These are phyloP conservation scores for Citrus sp. DNA, from an alignment of 345 rosid species.

Conservation along the genomic window DNA sequence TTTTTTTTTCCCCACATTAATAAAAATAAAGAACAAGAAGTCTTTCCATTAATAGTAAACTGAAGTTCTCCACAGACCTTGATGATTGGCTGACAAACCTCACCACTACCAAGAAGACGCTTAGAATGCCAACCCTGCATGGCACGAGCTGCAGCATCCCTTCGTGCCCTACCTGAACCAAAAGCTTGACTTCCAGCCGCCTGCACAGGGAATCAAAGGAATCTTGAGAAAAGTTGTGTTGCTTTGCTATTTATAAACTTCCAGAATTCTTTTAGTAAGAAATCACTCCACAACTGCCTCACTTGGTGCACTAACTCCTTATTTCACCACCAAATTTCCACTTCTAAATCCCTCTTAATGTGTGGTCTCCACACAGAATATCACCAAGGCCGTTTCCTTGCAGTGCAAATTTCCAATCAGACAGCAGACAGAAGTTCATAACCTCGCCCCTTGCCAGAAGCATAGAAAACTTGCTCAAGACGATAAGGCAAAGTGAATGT, in stretches of 20 bases:
- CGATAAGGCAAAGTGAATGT: not conserved
- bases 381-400: not conserved
- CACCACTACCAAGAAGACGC: constrained; percentile 51
- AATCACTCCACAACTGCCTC: not conserved
- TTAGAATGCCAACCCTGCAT: constrained; percentile 77
- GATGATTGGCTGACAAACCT: constrained; percentile 48
- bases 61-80: constrained; percentile 31
- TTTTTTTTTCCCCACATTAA: not conserved
- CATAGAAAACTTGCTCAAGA: not conserved
- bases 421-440: not conserved
- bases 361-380: not conserved
- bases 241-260: not conserved
- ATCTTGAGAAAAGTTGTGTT: not conserved
- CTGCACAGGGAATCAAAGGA: constrained; percentile 25
- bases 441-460: not conserved
- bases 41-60: not conserved
- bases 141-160: constrained; percentile 78
- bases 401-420: not conserved
- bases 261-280: not conserved
- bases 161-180: constrained; percentile 58
- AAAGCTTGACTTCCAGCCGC: constrained; percentile 33
- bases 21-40: not conserved
- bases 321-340: not conserved
- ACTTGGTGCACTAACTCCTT: not conserved
- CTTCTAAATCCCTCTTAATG: not conserved